Evolutionary conservation across 257 asterid species (phyloP).

Genomic region (Lycium ferocissimum): DNA sequence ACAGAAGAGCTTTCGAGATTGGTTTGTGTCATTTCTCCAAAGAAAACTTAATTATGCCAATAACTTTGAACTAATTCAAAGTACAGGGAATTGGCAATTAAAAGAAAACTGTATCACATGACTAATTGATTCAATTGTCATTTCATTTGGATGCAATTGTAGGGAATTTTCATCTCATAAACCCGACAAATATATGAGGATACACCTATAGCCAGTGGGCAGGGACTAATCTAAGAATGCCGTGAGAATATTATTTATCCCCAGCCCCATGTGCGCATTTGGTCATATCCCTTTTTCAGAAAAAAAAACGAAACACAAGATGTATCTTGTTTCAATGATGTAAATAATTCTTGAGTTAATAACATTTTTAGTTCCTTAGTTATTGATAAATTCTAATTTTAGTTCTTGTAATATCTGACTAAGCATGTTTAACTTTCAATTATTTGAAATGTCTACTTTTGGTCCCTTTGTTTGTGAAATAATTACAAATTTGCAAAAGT

Average conservation of each 20-base stretch:
- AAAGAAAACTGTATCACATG: slow-evolving; percentile 3
- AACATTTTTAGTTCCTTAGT: too few species aligned
- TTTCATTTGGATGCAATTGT: background rate
- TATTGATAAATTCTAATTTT: too few species aligned
- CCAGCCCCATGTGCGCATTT: background rate
- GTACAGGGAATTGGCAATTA: background rate
- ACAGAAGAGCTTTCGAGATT: background rate
- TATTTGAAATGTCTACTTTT: too few species aligned
- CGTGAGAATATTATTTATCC: background rate
- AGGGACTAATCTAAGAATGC: background rate
- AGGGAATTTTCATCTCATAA: background rate
- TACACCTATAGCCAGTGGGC: background rate
- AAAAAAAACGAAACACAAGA: background rate
- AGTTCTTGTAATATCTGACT: too few species aligned
- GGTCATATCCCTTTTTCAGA: background rate
- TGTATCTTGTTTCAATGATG: background rate
- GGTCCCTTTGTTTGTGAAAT: too few species aligned
- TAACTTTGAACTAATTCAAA: background rate
- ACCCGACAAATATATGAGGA: background rate
- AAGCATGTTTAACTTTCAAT: too few species aligned
- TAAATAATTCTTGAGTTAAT: background rate
- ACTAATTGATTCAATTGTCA: slow-evolving; percentile 15
- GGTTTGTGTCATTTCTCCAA: background rate
- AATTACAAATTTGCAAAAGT: too few species aligned
- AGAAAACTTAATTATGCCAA: background rate